Evolutionary conservation across 179 eudicot genomes (phyloP), one percentile per base, ranked within the genome.

Genomic region (Dionaea muscipula): DNA sequence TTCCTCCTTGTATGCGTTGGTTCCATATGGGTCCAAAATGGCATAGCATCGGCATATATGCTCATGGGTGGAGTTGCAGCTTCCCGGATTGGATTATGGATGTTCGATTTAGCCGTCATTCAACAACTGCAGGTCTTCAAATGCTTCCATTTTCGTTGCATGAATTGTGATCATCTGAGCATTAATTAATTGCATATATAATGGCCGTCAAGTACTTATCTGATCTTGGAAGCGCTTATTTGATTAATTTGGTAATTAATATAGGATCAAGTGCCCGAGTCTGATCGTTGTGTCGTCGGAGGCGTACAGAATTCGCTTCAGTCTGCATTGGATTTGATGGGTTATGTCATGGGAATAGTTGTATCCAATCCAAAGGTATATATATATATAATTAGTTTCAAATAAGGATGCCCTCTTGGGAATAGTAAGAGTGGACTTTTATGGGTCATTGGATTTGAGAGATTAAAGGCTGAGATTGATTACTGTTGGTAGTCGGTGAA

Each of bases 81-180:
- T 22, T 90, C 97, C 24, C 97, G 97, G 36, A 78, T 90, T 25
- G 97, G 97, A 53, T 73, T 90, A 18, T 90, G 97, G 97, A 80
- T 86, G 94, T 90, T 90, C 56, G 95, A 86, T 62, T 80, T 90
- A 63, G 75, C 97, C 6, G 97, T 83, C 66, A 76, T 81, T 60
- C 97, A 86, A 57, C 94, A 83, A 67, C 86, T 90, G 97, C 97
- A 90, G 94, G 97, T 80, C 28, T n/a, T 52, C 36, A 20, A 14
- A 22, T 17, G 39, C 20, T 44, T 48, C 27, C 45, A 26, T 20
- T n/a, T 50, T 10, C n/a, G n/a, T n/a, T n/a, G n/a, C n/a, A n/a
- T n/a, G n/a, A n/a, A n/a, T n/a, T n/a, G n/a, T n/a, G n/a, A n/a
- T n/a, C n/a, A n/a, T n/a, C n/a, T n/a, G n/a, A n/a, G n/a, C n/a